phyloP scores from a whole-genome alignment of 1,284 basidiomycete genomes.

The Acaromyces ingoldii region DNA sequence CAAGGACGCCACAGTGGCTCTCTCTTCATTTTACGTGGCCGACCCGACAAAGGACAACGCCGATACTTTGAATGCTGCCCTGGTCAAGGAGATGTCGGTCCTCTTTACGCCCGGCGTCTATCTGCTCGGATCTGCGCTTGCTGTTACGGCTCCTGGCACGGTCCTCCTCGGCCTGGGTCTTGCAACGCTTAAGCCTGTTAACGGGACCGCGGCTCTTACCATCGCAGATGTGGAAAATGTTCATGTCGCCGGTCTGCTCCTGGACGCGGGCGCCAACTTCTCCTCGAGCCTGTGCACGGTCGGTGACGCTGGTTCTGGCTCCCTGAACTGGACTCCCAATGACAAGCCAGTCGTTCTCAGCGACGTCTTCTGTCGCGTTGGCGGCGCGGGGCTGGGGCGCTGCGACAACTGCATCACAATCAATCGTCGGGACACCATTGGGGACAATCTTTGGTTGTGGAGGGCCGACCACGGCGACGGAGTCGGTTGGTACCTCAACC shows the following conservation, averaged over 20 bases:
- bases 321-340: neutral
- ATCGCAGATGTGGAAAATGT: constrained; percentile 2
- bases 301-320: neutral
- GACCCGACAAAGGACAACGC: neutral
- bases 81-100: neutral
- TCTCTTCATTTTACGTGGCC: constrained; percentile 3
- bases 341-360: neutral
- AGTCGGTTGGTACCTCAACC: constrained; percentile 1
- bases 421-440: constrained; percentile 1
- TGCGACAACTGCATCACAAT: neutral
- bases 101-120: constrained; percentile 5
- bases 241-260: neutral
- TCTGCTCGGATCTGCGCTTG: neutral
- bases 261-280: neutral
- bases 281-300: neutral
- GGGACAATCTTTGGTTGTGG: constrained; percentile 7
- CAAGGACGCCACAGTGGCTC: neutral
- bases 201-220: neutral
- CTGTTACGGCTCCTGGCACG: neutral
- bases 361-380: constrained; percentile 4
- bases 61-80: constrained; percentile 1
- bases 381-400: neutral
- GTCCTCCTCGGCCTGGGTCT: neutral
- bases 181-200: neutral
- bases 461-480: constrained; percentile 6